Percentiles rank a stretch among this genome's conserved stretches.
These are phyloP conservation scores for Chaetothyriales sp. DNA, from an alignment of 2,329 filamentous ascomycete genomes.

Conservation along the genomic window DNA sequence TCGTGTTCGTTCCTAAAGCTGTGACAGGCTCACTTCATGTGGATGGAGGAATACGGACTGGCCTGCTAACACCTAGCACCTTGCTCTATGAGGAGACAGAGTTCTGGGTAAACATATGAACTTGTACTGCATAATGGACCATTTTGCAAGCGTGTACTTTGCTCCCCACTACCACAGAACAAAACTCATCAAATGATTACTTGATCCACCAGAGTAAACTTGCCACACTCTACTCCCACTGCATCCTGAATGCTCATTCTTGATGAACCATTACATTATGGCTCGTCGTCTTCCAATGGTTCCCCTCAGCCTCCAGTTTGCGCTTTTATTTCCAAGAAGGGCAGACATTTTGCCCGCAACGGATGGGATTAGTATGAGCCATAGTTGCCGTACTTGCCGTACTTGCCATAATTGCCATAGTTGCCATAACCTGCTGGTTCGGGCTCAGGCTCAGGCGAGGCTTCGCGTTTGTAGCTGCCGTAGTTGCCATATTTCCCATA, in stretches of 20 bases:
- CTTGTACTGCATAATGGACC: background rate
- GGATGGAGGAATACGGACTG: background rate
- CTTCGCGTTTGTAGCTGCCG: background rate
- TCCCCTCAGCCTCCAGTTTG: no score
- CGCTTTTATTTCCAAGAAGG: background rate
- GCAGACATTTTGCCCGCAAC: background rate
- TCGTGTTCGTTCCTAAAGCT: background rate
- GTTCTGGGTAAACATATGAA: background rate
- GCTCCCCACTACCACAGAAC: background rate
- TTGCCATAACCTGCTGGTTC: background rate
- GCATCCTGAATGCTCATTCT: background rate
- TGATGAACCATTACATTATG: no score
- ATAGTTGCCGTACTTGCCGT: constrained; percentile 4
- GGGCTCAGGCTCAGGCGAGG: background rate
- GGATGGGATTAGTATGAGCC: background rate
- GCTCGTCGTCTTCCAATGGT: no score
- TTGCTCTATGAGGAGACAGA: background rate
- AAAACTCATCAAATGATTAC: background rate
- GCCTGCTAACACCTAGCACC: background rate
- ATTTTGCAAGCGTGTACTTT: background rate
- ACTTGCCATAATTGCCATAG: constrained; percentile 10
- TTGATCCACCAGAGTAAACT: background rate
- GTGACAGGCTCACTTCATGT: background rate
- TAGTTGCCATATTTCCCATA: background rate
- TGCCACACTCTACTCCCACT: background rate